Evolutionary conservation across 2,329 filamentous ascomycete species (phyloP).

Genomic region (Alternaria arborescens): DNA sequence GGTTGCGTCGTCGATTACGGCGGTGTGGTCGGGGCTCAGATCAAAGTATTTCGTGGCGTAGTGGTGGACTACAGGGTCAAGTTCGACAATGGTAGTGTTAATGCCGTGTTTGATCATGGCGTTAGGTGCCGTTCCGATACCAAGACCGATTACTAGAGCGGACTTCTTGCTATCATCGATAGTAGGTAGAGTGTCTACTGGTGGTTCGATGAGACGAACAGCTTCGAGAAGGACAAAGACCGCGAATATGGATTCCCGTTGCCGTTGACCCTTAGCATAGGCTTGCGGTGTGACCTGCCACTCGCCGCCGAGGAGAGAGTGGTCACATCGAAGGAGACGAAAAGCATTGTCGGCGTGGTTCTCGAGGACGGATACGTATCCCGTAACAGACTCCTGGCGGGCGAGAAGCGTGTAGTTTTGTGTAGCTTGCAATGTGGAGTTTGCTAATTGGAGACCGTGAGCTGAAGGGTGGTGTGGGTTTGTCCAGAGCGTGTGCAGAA

Average conservation of each 20-base stretch:
- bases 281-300: slow-evolving; percentile 71
- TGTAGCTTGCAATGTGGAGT: slow-evolving; percentile 66
- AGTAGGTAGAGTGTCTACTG: slow-evolving; percentile 14
- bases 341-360: slow-evolving; percentile 71
- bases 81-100: slow-evolving; percentile 91
- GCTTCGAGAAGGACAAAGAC: slow-evolving; percentile 97
- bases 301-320: slow-evolving; percentile 91
- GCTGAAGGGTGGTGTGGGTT: slow-evolving; percentile 78
- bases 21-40: slow-evolving; percentile 77
- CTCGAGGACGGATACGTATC: slow-evolving; percentile 91
- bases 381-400: slow-evolving; percentile 84
- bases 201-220: slow-evolving; percentile 75
- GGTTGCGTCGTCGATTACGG: slow-evolving; percentile 84
- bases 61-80: slow-evolving; percentile 87
- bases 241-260: slow-evolving; percentile 89
- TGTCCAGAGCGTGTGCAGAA: slow-evolving; percentile 73
- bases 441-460: slow-evolving; percentile 68
- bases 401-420: slow-evolving; percentile 80
- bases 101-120: slow-evolving; percentile 88
- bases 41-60: slow-evolving; percentile 86
- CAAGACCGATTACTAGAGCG: slow-evolving; percentile 88
- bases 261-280: slow-evolving; percentile 54
- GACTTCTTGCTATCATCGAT: slow-evolving; percentile 72
- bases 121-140: slow-evolving; percentile 89
- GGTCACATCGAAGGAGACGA: slow-evolving; percentile 88